Conservation (phyloP, 257 asterid species). For the Jacaranda copaia region DNA sequence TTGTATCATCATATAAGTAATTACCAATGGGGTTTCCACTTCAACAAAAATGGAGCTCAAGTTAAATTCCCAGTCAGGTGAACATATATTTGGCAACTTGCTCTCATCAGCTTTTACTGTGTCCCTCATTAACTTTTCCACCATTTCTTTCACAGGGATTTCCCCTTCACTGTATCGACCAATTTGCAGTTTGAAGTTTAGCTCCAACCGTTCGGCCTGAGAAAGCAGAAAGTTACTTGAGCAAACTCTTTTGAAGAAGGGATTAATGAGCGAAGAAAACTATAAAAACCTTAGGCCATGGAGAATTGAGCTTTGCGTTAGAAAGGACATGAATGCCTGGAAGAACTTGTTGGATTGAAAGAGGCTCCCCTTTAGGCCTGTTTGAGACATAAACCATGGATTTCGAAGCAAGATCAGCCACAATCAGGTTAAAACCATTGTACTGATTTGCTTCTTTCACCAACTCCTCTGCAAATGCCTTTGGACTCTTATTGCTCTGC, state of each 20-base stretch:
- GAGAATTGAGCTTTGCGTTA: slow-evolving; percentile 68
- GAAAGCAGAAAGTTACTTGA: not conserved
- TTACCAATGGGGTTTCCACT: slow-evolving; percentile 73
- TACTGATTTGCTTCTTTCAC: slow-evolving; percentile 58
- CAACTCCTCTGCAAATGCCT: slow-evolving; percentile 65
- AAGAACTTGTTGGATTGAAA: slow-evolving; percentile 50
- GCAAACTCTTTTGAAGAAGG: too few species aligned
- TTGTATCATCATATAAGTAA: not conserved
- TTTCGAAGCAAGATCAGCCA: slow-evolving; percentile 55
- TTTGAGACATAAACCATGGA: slow-evolving; percentile 70
- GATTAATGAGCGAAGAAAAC: not conserved
- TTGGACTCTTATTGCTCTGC: slow-evolving; percentile 70
- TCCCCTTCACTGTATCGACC: slow-evolving; percentile 36
- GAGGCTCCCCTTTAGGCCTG: slow-evolving; percentile 61
- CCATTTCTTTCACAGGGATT: slow-evolving; percentile 53
- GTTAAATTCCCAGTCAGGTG: slow-evolving; percentile 61
- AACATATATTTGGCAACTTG: slow-evolving; percentile 64
- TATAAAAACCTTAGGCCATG: slow-evolving; percentile 75
- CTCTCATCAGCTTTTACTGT: slow-evolving; percentile 53
- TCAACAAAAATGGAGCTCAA: slow-evolving; percentile 77
- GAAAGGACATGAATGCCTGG: slow-evolving; percentile 75
- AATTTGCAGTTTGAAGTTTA: slow-evolving; percentile 47
- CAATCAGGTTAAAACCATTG: slow-evolving; percentile 76
- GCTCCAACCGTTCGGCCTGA: slow-evolving; percentile 56
- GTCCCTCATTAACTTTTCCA: slow-evolving; percentile 68